These are phyloP conservation scores for Durusdinium trenchii DNA, from an alignment of 73 alveolate genomes.

Conservation along the genomic window DNA sequence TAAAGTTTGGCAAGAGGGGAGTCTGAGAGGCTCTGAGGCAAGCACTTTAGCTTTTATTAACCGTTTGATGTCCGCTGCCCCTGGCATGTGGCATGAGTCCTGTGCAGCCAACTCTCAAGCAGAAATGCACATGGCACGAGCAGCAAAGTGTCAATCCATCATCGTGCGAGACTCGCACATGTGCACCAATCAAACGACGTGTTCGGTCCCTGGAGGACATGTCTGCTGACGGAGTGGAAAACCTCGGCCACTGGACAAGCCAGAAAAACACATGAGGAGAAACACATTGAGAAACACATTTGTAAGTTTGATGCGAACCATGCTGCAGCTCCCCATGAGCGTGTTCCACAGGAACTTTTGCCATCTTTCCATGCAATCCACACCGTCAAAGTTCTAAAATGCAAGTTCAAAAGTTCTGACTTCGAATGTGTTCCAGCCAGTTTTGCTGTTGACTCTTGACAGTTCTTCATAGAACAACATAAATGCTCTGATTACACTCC, in stretches of 20 bases:
- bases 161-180: not conserved
- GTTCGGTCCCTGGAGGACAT: constrained; percentile 25
- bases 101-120: not conserved
- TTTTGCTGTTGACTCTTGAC: too few relatives aligned
- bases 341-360: constrained; percentile 30
- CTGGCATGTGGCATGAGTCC: constrained; percentile 75
- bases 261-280: not conserved
- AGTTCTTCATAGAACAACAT: too few relatives aligned
- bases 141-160: not conserved
- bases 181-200: not conserved
- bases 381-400: too few relatives aligned
- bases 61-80: constrained; percentile 71
- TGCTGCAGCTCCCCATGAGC: constrained; percentile 24
- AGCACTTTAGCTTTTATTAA: constrained; percentile 10
- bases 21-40: not conserved
- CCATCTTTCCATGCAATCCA: too few relatives aligned
- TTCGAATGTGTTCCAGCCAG: too few relatives aligned
- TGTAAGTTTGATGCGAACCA: constrained; percentile 25
- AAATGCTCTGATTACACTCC: too few relatives aligned
- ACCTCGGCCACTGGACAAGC: not conserved
- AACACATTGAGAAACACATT: not conserved
- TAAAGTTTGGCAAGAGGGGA: not conserved
- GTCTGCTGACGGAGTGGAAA: constrained; percentile 70
- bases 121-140: not conserved
- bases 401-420: too few relatives aligned